A percentile compares a stretch with the other conserved stretches of the same genome.
Conservation (phyloP, 2,329 filamentous ascomycete genomes). For the Talaromyces sp. region DNA sequence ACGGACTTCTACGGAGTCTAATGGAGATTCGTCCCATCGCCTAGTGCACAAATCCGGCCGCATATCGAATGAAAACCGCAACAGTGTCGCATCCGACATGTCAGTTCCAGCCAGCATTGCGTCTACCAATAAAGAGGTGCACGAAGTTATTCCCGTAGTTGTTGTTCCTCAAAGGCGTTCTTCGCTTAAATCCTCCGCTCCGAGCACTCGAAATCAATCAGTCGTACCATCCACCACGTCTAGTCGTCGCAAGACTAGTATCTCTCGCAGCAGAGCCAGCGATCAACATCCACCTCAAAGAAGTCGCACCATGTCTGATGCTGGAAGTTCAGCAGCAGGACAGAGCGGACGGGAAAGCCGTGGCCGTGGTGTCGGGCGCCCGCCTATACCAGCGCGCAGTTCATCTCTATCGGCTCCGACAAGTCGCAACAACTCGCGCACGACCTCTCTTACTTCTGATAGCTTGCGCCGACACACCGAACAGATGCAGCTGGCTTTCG, state of each 20-base stretch:
- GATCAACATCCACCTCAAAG: slow-evolving; percentile 24
- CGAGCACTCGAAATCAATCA: slow-evolving; percentile 40
- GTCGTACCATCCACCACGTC: slow-evolving; percentile 41
- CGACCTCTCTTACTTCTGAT: slow-evolving; percentile 47
- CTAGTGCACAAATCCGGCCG: slow-evolving; percentile 53
- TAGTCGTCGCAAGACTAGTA: slow-evolving; percentile 37
- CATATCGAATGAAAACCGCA: slow-evolving; percentile 49
- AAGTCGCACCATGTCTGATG: slow-evolving; percentile 44
- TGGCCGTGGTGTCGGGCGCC: slow-evolving; percentile 30
- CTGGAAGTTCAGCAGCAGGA: slow-evolving; percentile 27
- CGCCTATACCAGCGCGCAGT: slow-evolving; percentile 41
- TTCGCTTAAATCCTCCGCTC: slow-evolving; percentile 42
- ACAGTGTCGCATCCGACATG: slow-evolving; percentile 44
- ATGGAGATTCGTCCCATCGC: slow-evolving; percentile 47
- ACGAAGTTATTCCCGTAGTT: slow-evolving; percentile 48
- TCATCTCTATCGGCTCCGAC: slow-evolving; percentile 50
- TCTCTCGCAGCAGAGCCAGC: slow-evolving; percentile 25
- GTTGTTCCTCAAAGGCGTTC: slow-evolving; percentile 50
- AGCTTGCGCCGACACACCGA: slow-evolving; percentile 38
- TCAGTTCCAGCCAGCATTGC: slow-evolving; percentile 30
- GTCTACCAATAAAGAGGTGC: slow-evolving; percentile 26
- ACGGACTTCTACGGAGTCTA: slow-evolving; percentile 46
- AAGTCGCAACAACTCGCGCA: slow-evolving; percentile 45
- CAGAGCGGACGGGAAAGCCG: slow-evolving; percentile 28
- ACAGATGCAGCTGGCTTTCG: slow-evolving; percentile 28